Conservation (phyloP, 805 yeast species). For the Metschnikowia peoriensis region DNA sequence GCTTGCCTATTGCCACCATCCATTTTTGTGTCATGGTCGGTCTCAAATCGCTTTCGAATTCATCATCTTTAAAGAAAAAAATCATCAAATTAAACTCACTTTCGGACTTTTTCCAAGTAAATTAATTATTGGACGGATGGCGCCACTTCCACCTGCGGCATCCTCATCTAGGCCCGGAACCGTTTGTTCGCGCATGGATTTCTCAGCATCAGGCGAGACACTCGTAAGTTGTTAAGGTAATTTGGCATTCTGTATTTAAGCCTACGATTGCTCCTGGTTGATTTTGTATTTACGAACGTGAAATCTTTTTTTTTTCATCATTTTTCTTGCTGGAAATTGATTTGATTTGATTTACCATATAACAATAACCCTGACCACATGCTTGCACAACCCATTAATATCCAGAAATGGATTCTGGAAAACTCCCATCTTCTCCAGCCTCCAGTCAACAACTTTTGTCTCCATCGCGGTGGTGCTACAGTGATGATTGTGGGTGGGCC, state of each 20-base stretch:
- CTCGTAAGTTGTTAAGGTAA: too few relatives aligned
- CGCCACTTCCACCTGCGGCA: not conserved
- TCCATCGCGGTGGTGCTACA: slow-evolving; percentile 89
- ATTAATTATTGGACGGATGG: not conserved
- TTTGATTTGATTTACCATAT: not conserved
- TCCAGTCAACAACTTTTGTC: slow-evolving; percentile 88
- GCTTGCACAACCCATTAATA: slow-evolving; percentile 70
- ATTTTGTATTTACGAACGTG: not conserved
- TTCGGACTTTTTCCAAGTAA: not conserved
- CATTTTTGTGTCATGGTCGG: too few relatives aligned
- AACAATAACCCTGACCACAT: slow-evolving; percentile 22
- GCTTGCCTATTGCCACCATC: too few relatives aligned
- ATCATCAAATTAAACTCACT: not conserved
- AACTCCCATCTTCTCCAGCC: slow-evolving; percentile 77
- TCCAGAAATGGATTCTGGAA: slow-evolving; percentile 77
- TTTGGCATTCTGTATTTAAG: too few relatives aligned
- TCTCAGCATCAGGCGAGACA: not conserved
- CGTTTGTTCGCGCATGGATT: slow-evolving; percentile 1
- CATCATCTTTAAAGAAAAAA: too few relatives aligned
- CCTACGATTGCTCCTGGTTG: too few relatives aligned
- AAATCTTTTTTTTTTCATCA: not conserved
- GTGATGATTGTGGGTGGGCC: slow-evolving; percentile 98
- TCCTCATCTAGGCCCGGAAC: not conserved
- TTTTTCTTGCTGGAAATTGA: not conserved
- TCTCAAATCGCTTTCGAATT: too few relatives aligned